Evolutionary conservation across 2,329 filamentous ascomycete genomes (phyloP), one percentile per base, ranked within the genome.

Genomic region (Fusarium denticulatum): DNA sequence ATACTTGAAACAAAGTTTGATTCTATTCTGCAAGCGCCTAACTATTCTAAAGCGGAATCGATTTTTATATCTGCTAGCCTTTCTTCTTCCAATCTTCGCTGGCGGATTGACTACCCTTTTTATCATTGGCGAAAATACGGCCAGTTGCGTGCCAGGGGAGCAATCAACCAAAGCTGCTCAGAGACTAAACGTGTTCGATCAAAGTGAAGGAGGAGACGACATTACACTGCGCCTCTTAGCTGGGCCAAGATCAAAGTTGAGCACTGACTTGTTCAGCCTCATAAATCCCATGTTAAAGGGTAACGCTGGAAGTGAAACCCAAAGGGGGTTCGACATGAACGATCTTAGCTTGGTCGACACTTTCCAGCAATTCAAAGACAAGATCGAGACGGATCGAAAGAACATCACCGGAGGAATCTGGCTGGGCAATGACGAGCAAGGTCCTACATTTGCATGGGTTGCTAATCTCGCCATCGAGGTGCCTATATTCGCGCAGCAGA

Each of bases 81-180:
- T 97, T 42, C 74, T 94, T 2, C 89, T 97, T 18, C 95, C 95
- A 0, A 88, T 98, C 60, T 85, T 94, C 63, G 93, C 94, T 2
- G 93, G 94, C 24, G 94, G 92, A 1, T 83, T 97, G 22, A 93
- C 95, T 0, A 93, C 92, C 7, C 85, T 97, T 5, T 95, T 96
- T 76, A 84, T 98, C 13, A 86, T 88, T 47, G 82, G 84, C 52
- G 90, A 90, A 74, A 75, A 80, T 8, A 85, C 85, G 2, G 84
- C 81, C 1, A 85, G 84, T 6, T 93, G 91, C 77, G 83, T 85
- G 22, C 87, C 88, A 3, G 79, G 80, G 1, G 84, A 86, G 5
- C 83, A 86, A 52, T 77, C 87, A 0, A 86, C 86, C 7, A 32
- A 32, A 2, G 85, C 84, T 40, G 78, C 78, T 12, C 75, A 77